phyloP scores from a whole-genome alignment of 2,329 filamentous ascomycete genomes.

The Neonectria ditissima region DNA sequence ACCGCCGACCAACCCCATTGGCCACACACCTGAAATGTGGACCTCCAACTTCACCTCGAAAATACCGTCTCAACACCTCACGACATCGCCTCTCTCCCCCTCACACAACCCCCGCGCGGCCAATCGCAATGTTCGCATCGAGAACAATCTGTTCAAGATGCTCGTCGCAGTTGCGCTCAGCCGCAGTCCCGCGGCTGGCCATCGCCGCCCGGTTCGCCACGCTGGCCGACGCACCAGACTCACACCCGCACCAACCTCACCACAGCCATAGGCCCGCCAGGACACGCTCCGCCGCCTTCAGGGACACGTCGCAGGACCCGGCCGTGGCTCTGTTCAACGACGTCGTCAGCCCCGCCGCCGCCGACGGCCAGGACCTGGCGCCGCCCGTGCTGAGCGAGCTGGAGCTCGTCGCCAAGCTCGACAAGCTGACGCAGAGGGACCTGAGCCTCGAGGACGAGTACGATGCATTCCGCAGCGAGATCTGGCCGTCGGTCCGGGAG shows the following conservation, averaged over 20 bases:
- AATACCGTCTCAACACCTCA: slow-evolving; percentile 34
- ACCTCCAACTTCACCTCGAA: slow-evolving; percentile 32
- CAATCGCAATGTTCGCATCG: slow-evolving; percentile 50
- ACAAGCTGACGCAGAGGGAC: slow-evolving; percentile 37
- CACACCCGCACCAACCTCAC: slow-evolving; percentile 17
- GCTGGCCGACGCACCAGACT: slow-evolving; percentile 29
- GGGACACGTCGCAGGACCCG: slow-evolving; percentile 32
- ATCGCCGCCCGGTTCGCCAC: slow-evolving; percentile 42
- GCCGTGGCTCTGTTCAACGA: slow-evolving; percentile 52
- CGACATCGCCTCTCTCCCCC: slow-evolving; percentile 21
- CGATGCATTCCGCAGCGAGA: slow-evolving; percentile 42
- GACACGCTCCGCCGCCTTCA: slow-evolving; percentile 14
- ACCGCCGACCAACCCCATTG: slow-evolving; percentile 29
- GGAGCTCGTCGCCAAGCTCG: slow-evolving; percentile 48
- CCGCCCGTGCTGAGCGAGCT: slow-evolving; percentile 39
- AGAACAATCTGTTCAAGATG: slow-evolving; percentile 52
- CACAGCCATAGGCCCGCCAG: slow-evolving; percentile 17
- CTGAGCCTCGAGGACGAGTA: slow-evolving; percentile 37
- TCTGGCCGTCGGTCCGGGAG: slow-evolving; percentile 47
- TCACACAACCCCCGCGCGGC: slow-evolving; percentile 18
- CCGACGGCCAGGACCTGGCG: slow-evolving; percentile 1
- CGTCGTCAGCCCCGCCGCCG: slow-evolving; percentile 44
- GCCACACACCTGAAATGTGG: slow-evolving; percentile 27
- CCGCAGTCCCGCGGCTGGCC: slow-evolving; percentile 35
- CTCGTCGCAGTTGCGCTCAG: slow-evolving; percentile 44